Evolutionary conservation across 2,329 filamentous ascomycete genomes (phyloP), one percentile per base, ranked within the genome.

Genomic region (Verticillium zaregamsianum): DNA sequence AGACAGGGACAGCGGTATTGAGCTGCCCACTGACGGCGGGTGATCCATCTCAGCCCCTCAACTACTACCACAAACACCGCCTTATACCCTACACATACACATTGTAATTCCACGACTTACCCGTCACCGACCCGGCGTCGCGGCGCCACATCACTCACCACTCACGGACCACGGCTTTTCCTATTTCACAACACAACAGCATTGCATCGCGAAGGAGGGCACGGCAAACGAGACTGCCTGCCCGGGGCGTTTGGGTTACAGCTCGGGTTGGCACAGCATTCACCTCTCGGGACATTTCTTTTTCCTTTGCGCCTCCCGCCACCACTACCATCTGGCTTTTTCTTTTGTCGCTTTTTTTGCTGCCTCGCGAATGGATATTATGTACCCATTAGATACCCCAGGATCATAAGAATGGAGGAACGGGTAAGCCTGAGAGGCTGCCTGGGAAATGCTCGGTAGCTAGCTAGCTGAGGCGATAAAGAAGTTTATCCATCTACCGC

Each of bases 1-100:
- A 55, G 81, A 83, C 68, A 76, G 81, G 61, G 82, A 84, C 67
- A 84, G 82, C 65, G 82, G 82, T 39, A 80, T 84, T 66, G 82
- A 82, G 65, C 69, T 84, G 59, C 76, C 75, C 25, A 65, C 69
- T 1, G 80, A 82, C 25, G 73, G 73, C 37, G 69, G 69, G 59
- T 80, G 68, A 61, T 33, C 2, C 6, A 52, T 14, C 17, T 2
- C 23, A 45, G 15, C 54, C 20, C 9, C 33, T 40, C 28, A 55
- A 37, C 17, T 7, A 59, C 20, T 14, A 6, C 15, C 54, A 32
- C 23, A 11, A 31, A 55, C 54, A 31, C 12, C 23, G 25, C 25
- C 2, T 32, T n/a, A 32, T 2, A 32, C 54, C 8, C 40, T 17
- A 14, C 57, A 56, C 8, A 23, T 28, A 63, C 32, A 20, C 20